Percentiles rank a stretch among this genome's conserved stretches.
phyloP scores from a whole-genome alignment of 331 rosid species.

The Rosa hybrid region DNA sequence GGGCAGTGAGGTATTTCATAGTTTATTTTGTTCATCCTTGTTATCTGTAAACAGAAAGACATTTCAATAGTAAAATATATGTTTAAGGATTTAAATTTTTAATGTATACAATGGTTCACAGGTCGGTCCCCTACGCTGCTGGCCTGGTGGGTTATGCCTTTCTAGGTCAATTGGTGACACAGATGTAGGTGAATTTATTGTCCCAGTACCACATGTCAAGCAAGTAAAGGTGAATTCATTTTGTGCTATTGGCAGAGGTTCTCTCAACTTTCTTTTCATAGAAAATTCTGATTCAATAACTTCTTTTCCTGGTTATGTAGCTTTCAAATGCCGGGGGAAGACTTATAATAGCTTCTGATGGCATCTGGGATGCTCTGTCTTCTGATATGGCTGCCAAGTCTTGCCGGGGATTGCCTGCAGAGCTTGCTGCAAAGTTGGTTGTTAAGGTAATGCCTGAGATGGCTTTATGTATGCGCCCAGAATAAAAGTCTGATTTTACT shows the following conservation, averaged over 20 bases:
- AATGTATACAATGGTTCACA: conserved; percentile 28
- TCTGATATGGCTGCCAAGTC: conserved; percentile 89
- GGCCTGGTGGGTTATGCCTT: conserved; percentile 99
- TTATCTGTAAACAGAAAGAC: conserved; percentile 1
- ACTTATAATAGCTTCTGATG: conserved; percentile 97
- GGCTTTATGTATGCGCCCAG: conserved; percentile 3
- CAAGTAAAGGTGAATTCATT: conserved; percentile 82
- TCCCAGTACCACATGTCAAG: conserved; percentile 97
- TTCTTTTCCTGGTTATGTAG: conserved; percentile 42
- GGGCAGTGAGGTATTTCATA: conserved; percentile 70
- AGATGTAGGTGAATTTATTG: conserved; percentile 95
- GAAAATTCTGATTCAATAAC: conserved; percentile 17
- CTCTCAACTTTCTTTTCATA: background rate
- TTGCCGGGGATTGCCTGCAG: conserved; percentile 96
- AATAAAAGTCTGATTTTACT: background rate
- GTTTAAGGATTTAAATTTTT: background rate
- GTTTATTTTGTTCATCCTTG: conserved; percentile 25
- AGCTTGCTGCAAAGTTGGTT: conserved; percentile 97
- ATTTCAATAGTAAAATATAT: background rate
- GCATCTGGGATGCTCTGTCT: conserved; percentile 97
- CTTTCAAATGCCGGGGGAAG: conserved; percentile 96
- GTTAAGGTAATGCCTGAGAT: conserved; percentile 68
- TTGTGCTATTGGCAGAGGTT: conserved; percentile 11
- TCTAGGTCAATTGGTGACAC: conserved; percentile 99
- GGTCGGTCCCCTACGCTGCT: conserved; percentile 99